A percentile compares a stretch with the other conserved stretches of the same genome.
Evolutionary conservation across 2,329 filamentous ascomycete genomes (phyloP).

Genomic region (Colletotrichum simmondsii): DNA sequence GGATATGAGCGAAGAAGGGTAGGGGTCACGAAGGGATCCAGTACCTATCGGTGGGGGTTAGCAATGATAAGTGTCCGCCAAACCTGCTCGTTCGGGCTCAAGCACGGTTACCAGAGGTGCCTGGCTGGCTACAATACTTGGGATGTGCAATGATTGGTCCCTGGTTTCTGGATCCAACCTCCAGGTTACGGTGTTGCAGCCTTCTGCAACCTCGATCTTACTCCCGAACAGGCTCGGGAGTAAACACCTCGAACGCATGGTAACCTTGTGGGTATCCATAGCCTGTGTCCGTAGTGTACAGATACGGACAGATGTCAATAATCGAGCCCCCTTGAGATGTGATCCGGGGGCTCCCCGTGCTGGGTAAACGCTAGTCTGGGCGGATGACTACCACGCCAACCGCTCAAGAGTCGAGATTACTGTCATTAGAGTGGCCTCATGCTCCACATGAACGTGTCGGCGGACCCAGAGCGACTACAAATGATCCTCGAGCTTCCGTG

Average conservation of each 20-base stretch:
- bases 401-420: constrained; percentile 14
- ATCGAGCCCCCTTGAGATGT: not conserved
- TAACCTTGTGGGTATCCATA: not conserved
- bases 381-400: not conserved
- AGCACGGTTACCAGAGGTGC: not conserved
- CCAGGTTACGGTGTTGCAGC: not conserved
- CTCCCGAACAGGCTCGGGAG: not conserved
- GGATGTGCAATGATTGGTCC: not conserved
- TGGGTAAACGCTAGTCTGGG: not conserved
- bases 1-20: not conserved
- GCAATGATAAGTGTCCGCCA: not conserved
- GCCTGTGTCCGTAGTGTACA: not conserved
- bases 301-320: not conserved
- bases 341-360: not conserved
- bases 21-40: not conserved
- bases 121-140: not conserved
- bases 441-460: constrained; percentile 10
- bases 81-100: not conserved
- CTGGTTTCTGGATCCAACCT: not conserved
- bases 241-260: not conserved
- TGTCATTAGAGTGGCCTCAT: constrained; percentile 19
- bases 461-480: constrained; percentile 13
- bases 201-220: not conserved
- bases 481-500: constrained; percentile 24
- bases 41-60: not conserved